These are phyloP conservation scores for Salpingoeca rosetta DNA, from an alignment of 78 protist species.

Conservation along the genomic window DNA sequence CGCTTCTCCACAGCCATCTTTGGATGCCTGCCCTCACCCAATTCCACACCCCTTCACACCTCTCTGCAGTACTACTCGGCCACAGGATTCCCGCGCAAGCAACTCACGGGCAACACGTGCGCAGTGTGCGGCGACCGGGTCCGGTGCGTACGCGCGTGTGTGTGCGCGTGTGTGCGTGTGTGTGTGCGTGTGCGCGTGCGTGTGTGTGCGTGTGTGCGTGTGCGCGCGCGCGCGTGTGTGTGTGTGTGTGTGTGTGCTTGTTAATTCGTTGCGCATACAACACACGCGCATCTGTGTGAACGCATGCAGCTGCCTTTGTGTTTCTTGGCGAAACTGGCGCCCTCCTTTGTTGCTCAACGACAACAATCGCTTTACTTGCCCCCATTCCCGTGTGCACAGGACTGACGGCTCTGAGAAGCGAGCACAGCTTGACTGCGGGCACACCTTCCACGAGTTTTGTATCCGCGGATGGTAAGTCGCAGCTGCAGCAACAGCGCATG, in stretches of 20 bases:
- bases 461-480: conserved; percentile 10
- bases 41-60: too few relatives aligned
- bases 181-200: too few relatives aligned
- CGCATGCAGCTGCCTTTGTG: neutral
- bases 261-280: too few relatives aligned
- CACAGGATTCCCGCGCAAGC: neutral
- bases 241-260: too few relatives aligned
- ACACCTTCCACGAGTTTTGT: conserved; percentile 2
- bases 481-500: too few relatives aligned
- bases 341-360: neutral
- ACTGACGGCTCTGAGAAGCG: neutral
- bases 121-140: neutral
- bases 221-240: too few relatives aligned
- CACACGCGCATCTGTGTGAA: too few relatives aligned
- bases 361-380: neutral
- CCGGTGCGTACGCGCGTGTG: too few relatives aligned
- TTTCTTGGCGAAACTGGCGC: neutral
- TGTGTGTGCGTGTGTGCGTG: too few relatives aligned
- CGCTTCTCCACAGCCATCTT: too few relatives aligned
- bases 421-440: neutral
- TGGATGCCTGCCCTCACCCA: too few relatives aligned
- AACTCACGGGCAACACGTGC: neutral
- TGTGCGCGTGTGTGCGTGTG: too few relatives aligned
- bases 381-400: neutral
- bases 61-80: neutral